Percentiles rank a stretch among this genome's conserved stretches.
phyloP scores from a whole-genome alignment of 2,329 filamentous ascomycete genomes.

The Exophiala oligosperma region DNA sequence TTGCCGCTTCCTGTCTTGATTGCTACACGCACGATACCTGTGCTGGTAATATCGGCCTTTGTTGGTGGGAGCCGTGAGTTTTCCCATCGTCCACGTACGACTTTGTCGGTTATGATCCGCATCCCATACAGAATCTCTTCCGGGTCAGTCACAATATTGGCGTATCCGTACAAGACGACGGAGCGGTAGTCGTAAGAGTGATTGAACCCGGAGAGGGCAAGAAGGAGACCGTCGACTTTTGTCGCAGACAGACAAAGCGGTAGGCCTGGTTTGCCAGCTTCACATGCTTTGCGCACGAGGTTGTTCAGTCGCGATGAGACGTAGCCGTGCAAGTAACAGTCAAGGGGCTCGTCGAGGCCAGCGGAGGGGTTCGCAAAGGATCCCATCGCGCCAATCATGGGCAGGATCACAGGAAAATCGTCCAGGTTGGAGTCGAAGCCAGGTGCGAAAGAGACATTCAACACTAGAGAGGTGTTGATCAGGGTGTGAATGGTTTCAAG shows the following conservation, averaged over 20 bases:
- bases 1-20: conserved; percentile 74
- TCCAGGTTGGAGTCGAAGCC: conserved; percentile 46
- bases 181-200: conserved; percentile 87
- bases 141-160: conserved; percentile 62
- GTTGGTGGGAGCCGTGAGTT: conserved; percentile 66
- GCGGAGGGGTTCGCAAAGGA: conserved; percentile 64
- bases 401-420: conserved; percentile 73
- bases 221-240: conserved; percentile 74
- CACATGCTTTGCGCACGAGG: conserved; percentile 48
- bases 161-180: conserved; percentile 73
- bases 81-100: conserved; percentile 68
- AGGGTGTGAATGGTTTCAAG: conserved; percentile 70
- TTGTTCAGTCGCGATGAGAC: conserved; percentile 75
- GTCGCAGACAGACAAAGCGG: conserved; percentile 71
- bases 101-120: conserved; percentile 71
- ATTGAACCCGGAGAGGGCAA: conserved; percentile 73
- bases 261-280: conserved; percentile 48
- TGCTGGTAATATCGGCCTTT: conserved; percentile 70
- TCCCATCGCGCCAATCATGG: conserved; percentile 82
- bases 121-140: conserved; percentile 76
- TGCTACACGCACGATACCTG: conserved; percentile 67
- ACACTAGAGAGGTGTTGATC: conserved; percentile 68
- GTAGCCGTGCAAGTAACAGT: conserved; percentile 81
- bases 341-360: conserved; percentile 62
- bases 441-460: conserved; percentile 75